phyloP scores from a whole-genome alignment of 371 early-diverging fungal genomes.

The Mucor ambiguus region DNA sequence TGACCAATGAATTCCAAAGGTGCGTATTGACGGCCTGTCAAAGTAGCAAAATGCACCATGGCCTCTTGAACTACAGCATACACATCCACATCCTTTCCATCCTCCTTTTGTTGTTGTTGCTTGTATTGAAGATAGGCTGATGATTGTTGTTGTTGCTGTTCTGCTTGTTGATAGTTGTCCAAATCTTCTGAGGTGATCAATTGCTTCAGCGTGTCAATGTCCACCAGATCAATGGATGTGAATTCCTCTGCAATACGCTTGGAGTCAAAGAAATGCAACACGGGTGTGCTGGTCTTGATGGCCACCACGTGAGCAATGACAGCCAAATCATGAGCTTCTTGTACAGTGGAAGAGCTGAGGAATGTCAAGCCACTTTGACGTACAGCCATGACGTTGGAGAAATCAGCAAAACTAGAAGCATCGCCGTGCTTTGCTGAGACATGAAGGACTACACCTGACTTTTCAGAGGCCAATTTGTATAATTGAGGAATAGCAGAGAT shows the following conservation, averaged over 20 bases:
- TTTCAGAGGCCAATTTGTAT: constrained; percentile 55
- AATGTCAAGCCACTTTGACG: constrained; percentile 78
- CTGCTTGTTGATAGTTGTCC: constrained; percentile 27
- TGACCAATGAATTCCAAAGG: constrained; percentile 59
- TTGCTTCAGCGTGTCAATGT: constrained; percentile 18
- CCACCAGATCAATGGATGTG: constrained; percentile 30
- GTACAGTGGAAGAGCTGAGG: constrained; percentile 68
- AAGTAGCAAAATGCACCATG: constrained; percentile 40
- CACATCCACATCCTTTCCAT: constrained; percentile 27
- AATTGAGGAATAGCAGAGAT: constrained; percentile 68
- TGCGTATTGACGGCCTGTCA: constrained; percentile 52
- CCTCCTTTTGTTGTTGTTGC: constrained; percentile 16
- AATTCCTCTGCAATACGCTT: constrained; percentile 45
- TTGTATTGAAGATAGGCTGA: constrained; percentile 50
- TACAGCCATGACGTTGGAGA: constrained; percentile 73
- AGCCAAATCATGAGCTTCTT: constrained; percentile 75
- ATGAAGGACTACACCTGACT: constrained; percentile 60
- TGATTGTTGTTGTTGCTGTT: constrained; percentile 12
- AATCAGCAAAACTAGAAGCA: constrained; percentile 41
- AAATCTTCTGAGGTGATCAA: constrained; percentile 40
- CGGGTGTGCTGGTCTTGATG: constrained; percentile 59
- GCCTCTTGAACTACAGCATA: constrained; percentile 34
- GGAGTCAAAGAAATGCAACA: constrained; percentile 62
- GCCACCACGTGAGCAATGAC: constrained; percentile 66
- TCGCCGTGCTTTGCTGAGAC: constrained; percentile 46